Evolutionary conservation across 2,329 filamentous ascomycete genomes (phyloP), one percentile per base, ranked within the genome.

Genomic region (Bipolaris gigantea): DNA sequence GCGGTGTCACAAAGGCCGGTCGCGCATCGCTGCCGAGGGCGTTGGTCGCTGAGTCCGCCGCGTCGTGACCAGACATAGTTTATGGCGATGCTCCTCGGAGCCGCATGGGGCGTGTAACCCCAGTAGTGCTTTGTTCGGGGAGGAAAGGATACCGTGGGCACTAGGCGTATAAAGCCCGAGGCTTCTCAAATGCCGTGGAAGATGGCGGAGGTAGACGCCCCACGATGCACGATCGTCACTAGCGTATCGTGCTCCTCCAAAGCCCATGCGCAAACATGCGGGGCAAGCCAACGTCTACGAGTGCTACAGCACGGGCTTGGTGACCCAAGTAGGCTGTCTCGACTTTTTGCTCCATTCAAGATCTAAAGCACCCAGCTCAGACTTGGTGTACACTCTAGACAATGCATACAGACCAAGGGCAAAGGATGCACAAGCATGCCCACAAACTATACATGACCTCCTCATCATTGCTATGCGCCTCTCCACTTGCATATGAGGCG

Each of bases 31-130:
- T 60, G 21, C 30, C 30, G 52, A 51, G 50, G 55, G 59, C 55
- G 56, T 60, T 60, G 50, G 60, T 57, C 9, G 62, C 55, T 54
- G 67, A 63, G 58, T 70, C 57, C 45, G 65, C 65, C 53, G 62
- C 63, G 63, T 73, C 72, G 65, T 65, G 65, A 65, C 70, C 73
- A 64, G 73, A 73, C 72, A 75, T 75, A 52, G 61, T 49, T 70
- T 67, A 60, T 67, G 63, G 63, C 60, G 64, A 59, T 63, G 67
- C 69, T 68, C 66, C 60, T 61, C 60, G 67, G 65, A 71, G 69
- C 71, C 65, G 66, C 73, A 74, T 75, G 69, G 53, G 59, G 62
- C 53, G 41, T 44, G 46, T 51, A 54, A 54, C 50, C 55, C 53
- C 39, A 50, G 52, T 38, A 36, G 40, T 53, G 34, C 38, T 43